Evolutionary conservation across 2,329 filamentous ascomycete genomes (phyloP), one percentile per base, ranked within the genome.

Genomic region (Epichloe sp.): DNA sequence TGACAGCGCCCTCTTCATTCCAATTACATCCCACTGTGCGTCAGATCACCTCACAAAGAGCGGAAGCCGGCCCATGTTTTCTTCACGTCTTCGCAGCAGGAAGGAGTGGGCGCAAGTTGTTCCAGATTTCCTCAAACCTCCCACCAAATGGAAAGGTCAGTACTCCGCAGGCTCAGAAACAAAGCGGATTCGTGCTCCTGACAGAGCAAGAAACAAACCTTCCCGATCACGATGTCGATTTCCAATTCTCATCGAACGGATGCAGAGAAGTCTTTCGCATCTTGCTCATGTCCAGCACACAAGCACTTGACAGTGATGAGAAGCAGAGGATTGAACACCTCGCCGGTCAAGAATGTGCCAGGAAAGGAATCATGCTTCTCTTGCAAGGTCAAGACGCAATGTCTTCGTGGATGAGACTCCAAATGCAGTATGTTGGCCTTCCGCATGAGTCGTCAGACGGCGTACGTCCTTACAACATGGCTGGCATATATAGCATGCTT

Each of bases 301-400:
- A 76, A 14, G 55, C 69, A 10, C 62, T 59, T 8, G 55, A 59
- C n/a, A 46, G 58, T 5, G 54, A 57, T 1, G 64, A 60, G 17
- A 56, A 57, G 15, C 52, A 58, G 46, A 69, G 68, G 17, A 62
- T 75, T 14, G 65, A 72, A 52, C 65, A 69, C 15, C 60, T 78
- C 11, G 65, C 62, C 37, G 57, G 67, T 49, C 60, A 65, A 49
- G 69, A 67, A 21, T 67, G 67, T 3, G 60, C 58, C 50, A 63
- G 70, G 50, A 58, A 65, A 10, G 73, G 65, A n/a, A 59, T 75
- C 26, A 46, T 78, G 15, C 71, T 77, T 49, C 61, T 78, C 15
- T 55, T 77, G 41, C 59, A 61, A 40, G 60, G 63, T 4, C 54
- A 58, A 11, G 59, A 56, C 12, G 50, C 64, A 34, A 65, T 68